A percentile compares a stretch with the other conserved stretches of the same genome.
These are phyloP conservation scores for Papilionanthe hybrid DNA, from an alignment of 116 monocot species.

Conservation along the genomic window DNA sequence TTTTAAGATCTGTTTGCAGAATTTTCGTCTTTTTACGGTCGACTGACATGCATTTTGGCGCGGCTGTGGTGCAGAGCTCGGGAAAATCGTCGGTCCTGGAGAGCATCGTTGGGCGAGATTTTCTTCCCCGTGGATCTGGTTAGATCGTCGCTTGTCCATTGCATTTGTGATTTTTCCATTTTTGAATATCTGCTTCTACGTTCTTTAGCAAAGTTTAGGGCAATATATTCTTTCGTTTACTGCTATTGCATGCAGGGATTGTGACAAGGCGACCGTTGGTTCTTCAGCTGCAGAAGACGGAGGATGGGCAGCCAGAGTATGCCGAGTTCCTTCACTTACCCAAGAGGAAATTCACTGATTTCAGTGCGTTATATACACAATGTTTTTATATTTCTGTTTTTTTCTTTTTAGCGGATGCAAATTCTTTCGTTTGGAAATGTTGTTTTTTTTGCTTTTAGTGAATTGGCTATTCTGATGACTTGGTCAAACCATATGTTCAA, in stretches of 20 bases:
- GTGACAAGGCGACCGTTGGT: constrained; percentile 95
- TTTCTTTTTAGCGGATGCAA: background rate
- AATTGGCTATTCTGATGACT: background rate
- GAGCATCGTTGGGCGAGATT: constrained; percentile 94
- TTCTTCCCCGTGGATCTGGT: constrained; percentile 96
- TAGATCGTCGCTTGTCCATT: background rate
- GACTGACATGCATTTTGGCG: background rate
- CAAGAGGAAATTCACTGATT: constrained; percentile 65
- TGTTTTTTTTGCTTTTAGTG: background rate
- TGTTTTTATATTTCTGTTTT: background rate
- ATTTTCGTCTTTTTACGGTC: constrained; percentile 4
- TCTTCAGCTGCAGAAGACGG: constrained; percentile 86
- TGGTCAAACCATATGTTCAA: too few relatives aligned
- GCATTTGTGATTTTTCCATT: background rate
- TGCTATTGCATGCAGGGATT: constrained; percentile 46
- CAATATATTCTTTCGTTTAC: background rate
- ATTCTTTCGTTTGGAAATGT: background rate
- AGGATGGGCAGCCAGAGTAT: constrained; percentile 62
- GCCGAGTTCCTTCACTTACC: constrained; percentile 92
- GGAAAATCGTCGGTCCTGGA: constrained; percentile 97
- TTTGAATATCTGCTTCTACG: background rate
- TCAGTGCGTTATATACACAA: constrained; percentile 32
- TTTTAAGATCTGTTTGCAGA: constrained; percentile 7
- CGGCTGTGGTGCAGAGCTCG: constrained; percentile 60
- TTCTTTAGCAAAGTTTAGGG: background rate